Conservation (phyloP, 306 rosid species). For the Quillaja saponaria region DNA sequence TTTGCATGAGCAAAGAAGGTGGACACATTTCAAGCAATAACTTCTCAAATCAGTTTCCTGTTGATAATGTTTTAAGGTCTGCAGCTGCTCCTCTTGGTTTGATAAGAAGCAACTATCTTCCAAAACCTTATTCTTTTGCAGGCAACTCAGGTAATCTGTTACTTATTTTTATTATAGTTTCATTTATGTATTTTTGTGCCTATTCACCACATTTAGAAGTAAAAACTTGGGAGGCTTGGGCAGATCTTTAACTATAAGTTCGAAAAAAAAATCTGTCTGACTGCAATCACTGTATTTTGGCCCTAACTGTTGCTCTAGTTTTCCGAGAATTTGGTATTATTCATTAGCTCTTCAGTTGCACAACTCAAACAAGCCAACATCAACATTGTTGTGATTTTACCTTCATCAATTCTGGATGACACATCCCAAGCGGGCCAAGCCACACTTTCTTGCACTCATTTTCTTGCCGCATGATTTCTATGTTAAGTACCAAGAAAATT, state of each 20-base stretch:
- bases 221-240: conserved; percentile 12
- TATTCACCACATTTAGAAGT: conserved; percentile 21
- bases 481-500: no score
- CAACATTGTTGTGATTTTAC: neutral
- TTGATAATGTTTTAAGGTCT: conserved; percentile 63
- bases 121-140: conserved; percentile 64
- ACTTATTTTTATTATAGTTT: conserved; percentile 15
- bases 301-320: conserved; percentile 6
- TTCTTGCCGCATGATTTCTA: neutral
- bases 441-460: neutral
- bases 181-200: conserved; percentile 10
- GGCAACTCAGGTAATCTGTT: conserved; percentile 62
- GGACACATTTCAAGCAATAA: conserved; percentile 44
- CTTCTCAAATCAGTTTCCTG: conserved; percentile 60
- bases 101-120: conserved; percentile 54
- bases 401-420: conserved; percentile 22
- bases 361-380: conserved; percentile 19
- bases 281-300: conserved; percentile 26
- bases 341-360: neutral
- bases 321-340: neutral
- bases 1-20: conserved; percentile 44
- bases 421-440: neutral
- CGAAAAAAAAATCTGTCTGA: neutral
- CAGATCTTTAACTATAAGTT: neutral
- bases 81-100: conserved; percentile 63